Percentiles rank a stretch among this genome's conserved stretches.
Conservation (phyloP, 2,329 filamentous ascomycete species). For the Fusarium devonianum region DNA sequence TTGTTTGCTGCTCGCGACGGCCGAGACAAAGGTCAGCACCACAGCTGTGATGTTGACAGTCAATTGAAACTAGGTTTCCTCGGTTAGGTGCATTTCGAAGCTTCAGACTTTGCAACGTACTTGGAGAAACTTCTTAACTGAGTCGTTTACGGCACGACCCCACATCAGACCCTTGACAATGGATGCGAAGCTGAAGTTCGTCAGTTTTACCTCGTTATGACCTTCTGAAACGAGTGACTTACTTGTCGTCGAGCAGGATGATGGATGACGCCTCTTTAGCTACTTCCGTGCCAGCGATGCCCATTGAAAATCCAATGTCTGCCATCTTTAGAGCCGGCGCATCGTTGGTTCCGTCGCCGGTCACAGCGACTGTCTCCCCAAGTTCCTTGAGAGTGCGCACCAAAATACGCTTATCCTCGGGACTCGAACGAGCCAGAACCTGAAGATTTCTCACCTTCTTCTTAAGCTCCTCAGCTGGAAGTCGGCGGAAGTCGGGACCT, state of each 20-base stretch:
- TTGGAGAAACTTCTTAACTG: slow-evolving; percentile 70
- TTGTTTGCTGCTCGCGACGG: slow-evolving; percentile 58
- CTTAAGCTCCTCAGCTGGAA: slow-evolving; percentile 58
- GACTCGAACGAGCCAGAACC: slow-evolving; percentile 70
- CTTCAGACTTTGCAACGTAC: slow-evolving; percentile 31
- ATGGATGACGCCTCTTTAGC: slow-evolving; percentile 69
- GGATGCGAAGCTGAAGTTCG: slow-evolving; percentile 52
- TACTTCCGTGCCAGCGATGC: slow-evolving; percentile 69
- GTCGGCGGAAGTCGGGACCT: slow-evolving; percentile 63
- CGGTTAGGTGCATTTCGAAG: not conserved
- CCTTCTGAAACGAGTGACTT: slow-evolving; percentile 2
- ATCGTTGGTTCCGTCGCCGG: slow-evolving; percentile 70
- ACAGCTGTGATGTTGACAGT: slow-evolving; percentile 71
- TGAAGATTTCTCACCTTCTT: slow-evolving; percentile 66
- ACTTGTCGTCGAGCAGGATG: slow-evolving; percentile 67
- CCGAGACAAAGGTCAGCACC: slow-evolving; percentile 64
- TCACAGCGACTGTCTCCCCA: slow-evolving; percentile 65
- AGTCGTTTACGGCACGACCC: slow-evolving; percentile 69
- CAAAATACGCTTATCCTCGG: slow-evolving; percentile 71
- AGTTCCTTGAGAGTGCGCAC: slow-evolving; percentile 68
- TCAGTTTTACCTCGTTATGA: slow-evolving; percentile 6
- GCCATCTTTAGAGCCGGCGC: slow-evolving; percentile 66
- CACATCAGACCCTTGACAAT: slow-evolving; percentile 68
- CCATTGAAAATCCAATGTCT: slow-evolving; percentile 70
- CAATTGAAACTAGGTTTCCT: slow-evolving; percentile 60